These are phyloP conservation scores for Boechera stricta DNA, from an alignment of 345 rosid genomes.

Conservation along the genomic window DNA sequence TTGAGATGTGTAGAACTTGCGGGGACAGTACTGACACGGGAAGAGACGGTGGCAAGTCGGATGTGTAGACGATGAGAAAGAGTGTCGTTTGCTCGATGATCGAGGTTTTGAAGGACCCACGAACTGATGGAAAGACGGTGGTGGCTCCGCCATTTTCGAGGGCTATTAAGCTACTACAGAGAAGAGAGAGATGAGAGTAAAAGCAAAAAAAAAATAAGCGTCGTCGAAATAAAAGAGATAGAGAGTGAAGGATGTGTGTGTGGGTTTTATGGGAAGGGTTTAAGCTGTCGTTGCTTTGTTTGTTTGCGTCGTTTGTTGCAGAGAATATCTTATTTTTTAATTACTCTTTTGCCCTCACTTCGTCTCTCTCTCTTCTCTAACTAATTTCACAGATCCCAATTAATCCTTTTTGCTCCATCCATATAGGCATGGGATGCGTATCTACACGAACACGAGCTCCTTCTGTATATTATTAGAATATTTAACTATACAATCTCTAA, in stretches of 20 bases:
- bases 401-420: constrained; percentile 31
- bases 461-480: not conserved
- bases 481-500: not conserved
- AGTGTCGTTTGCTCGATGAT: constrained; percentile 35
- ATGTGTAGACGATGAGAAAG: constrained; percentile 27
- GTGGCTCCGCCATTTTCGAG: constrained; percentile 43
- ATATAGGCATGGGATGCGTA: constrained; percentile 27
- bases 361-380: constrained; percentile 14
- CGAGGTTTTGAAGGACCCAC: constrained; percentile 35
- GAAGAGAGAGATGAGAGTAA: constrained; percentile 7
- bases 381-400: constrained; percentile 47
- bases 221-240: not conserved
- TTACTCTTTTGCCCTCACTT: constrained; percentile 17
- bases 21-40: constrained; percentile 81
- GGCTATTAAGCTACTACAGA: not conserved
- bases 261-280: constrained; percentile 40
- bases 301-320: constrained; percentile 50
- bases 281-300: constrained; percentile 43
- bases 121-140: constrained; percentile 35
- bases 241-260: constrained; percentile 16
- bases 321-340: constrained; percentile 23
- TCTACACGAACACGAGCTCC: not conserved
- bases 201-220: not conserved
- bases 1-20: constrained; percentile 91
- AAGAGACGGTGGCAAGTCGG: constrained; percentile 56